Base-by-base conservation (phyloP, 176 grass and related monocot genomes). In the Urochloa ruziziensis region DNA sequence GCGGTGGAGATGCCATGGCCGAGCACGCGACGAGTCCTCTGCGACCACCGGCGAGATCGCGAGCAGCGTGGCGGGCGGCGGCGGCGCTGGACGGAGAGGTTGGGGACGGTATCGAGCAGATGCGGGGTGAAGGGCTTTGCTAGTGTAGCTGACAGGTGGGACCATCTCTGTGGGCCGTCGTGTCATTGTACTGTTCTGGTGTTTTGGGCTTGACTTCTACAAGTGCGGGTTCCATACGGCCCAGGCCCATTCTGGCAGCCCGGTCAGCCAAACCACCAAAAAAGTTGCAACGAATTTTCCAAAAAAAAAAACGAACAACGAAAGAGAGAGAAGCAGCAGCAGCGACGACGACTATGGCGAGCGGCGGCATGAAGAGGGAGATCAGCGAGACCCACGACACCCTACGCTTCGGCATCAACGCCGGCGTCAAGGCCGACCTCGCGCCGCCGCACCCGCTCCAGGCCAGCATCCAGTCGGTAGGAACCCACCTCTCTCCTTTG, bases 361-460 rank as follows among this genome's bases (percentile, higher is more conserved):
- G 81, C 80, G 35, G 75, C 91, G 43, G 81, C 81, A 33, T 57
- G 88, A 90, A 86, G 73, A 87, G 75, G 82, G 92, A 89, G 69
- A 21, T 91, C 62, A 58, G 62, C 61, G 80, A 63, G 82, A 77
- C 7, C 69, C 89, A 93, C 81, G 87, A 90, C 76, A 23, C 69
- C 11, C 77, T 93, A 39, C 91, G 91, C 49, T 90, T 90, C 84
- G 91, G 91, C 66, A 35, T 87, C 70, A 78, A 84, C 57, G 87
- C 65, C 39, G 52, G 87, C 39, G 88, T 94, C 47, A 88, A 75
- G 74, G 74, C 82, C 2, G 88, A 94, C 83, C 80, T 87, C 61
- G 66, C 79, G 32, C 80, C 83, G n/a, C 44, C 34, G 23, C 92
- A 91, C 39, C 86, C 89, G 7, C n/a, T 94, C 77, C 84, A 91